Conservation (phyloP, 306 rosid genomes). For the Potentilla sterilis region DNA sequence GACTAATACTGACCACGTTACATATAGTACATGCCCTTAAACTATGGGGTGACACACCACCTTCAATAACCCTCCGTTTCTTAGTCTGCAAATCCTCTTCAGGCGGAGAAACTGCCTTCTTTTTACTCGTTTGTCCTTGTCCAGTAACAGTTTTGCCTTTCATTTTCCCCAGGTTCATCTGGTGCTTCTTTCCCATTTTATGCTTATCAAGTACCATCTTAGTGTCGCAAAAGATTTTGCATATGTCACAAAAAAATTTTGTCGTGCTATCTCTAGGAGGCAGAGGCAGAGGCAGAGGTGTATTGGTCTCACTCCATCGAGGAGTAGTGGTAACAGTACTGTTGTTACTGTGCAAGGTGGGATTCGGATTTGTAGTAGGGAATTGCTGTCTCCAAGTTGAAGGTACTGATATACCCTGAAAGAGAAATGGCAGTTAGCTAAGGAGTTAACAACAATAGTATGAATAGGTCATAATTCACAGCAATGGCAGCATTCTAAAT, state of each 20-base stretch:
- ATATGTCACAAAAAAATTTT: slow-evolving; percentile 45
- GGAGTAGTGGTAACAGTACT: not conserved
- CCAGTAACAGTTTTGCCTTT: slow-evolving; percentile 27
- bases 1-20: slow-evolving; percentile 52
- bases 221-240: slow-evolving; percentile 50
- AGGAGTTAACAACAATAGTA: not conserved
- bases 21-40: slow-evolving; percentile 38
- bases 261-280: slow-evolving; percentile 28
- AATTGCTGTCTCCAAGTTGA: slow-evolving; percentile 11
- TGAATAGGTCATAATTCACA: not conserved
- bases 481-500: not conserved
- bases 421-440: not conserved
- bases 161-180: slow-evolving; percentile 41
- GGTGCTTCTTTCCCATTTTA: slow-evolving; percentile 55
- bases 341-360: slow-evolving; percentile 28
- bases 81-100: slow-evolving; percentile 38
- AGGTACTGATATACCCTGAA: slow-evolving; percentile 18
- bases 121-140: slow-evolving; percentile 24
- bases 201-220: slow-evolving; percentile 45
- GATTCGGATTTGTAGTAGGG: slow-evolving; percentile 14
- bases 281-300: slow-evolving; percentile 23
- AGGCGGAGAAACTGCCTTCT: slow-evolving; percentile 29
- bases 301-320: slow-evolving; percentile 26
- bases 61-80: slow-evolving; percentile 45
- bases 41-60: slow-evolving; percentile 43